Evolutionary conservation across 306 rosid genomes (phyloP).

Genomic region (Lathyrus sativus): DNA sequence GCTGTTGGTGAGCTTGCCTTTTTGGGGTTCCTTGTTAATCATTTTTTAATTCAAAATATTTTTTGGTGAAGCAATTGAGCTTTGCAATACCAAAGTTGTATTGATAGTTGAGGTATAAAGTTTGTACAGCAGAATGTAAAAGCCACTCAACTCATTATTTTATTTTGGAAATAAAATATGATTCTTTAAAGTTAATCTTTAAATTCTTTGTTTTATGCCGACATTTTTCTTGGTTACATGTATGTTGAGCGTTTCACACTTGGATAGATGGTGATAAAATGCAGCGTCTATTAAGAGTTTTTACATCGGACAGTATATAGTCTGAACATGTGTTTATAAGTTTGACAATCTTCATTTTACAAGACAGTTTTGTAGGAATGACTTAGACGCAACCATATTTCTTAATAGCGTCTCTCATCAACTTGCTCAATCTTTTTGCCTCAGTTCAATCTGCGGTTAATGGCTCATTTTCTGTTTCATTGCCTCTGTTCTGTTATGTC

Average conservation of each 20-base stretch:
- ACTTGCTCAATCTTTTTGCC: too few species aligned
- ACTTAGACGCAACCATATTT: too few species aligned
- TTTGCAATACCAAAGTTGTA: slow-evolving; percentile 65
- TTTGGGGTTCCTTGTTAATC: slow-evolving; percentile 36
- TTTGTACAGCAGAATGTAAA: slow-evolving; percentile 84
- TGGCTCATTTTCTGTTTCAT: too few species aligned
- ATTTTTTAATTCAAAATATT: slow-evolving; percentile 45
- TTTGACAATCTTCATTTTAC: too few species aligned
- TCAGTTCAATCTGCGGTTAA: too few species aligned
- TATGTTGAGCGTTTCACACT: slow-evolving; percentile 2
- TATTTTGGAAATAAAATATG: slow-evolving; percentile 49
- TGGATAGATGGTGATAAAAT: neutral
- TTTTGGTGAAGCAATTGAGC: slow-evolving; percentile 50
- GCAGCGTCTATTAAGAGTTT: too few species aligned
- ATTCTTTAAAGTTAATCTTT: neutral
- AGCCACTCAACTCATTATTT: slow-evolving; percentile 46
- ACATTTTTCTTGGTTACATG: slow-evolving; percentile 17
- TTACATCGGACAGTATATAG: too few species aligned
- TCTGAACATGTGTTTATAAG: too few species aligned
- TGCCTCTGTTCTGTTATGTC: too few species aligned
- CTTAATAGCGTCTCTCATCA: too few species aligned
- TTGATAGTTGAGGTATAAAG: slow-evolving; percentile 55
- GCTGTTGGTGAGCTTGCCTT: slow-evolving; percentile 54
- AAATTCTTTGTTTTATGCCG: neutral
- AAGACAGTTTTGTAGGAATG: too few species aligned